Evolutionary conservation across 305 asterid species (phyloP).

Genomic region (Petunia hybrid): DNA sequence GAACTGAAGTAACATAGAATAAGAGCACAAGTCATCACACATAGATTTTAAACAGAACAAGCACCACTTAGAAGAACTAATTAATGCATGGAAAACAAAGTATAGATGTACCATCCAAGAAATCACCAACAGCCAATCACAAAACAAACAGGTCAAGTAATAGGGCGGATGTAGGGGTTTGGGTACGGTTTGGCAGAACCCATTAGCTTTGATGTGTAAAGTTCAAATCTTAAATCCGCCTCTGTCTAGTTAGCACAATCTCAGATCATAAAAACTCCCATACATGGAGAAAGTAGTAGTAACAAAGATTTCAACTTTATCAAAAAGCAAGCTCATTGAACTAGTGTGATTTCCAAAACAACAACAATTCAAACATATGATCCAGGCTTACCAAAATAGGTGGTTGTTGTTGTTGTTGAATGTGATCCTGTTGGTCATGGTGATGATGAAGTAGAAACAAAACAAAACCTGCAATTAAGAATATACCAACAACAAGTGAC

Average conservation of each 20-base stretch:
- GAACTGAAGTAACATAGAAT: background rate
- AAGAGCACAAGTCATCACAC: background rate
- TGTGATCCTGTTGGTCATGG: constrained; percentile 62
- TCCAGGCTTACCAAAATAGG: constrained; percentile 57
- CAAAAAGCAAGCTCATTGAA: background rate
- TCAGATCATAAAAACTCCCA: background rate
- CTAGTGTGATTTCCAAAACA: background rate
- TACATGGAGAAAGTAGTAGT: background rate
- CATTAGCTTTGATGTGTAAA: too few relatives aligned
- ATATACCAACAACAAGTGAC: constrained; percentile 64
- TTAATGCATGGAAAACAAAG: background rate
- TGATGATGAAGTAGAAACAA: constrained; percentile 77
- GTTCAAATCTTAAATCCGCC: too few relatives aligned
- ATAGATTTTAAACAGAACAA: too few relatives aligned
- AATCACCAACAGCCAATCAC: background rate
- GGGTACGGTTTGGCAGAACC: too few relatives aligned
- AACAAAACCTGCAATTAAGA: constrained; percentile 64
- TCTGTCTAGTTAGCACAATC: background rate
- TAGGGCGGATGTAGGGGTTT: too few relatives aligned
- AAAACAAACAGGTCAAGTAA: background rate
- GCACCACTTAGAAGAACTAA: too few relatives aligned
- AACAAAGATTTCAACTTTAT: background rate
- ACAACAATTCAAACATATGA: constrained; percentile 26
- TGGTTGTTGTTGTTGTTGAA: too few relatives aligned
- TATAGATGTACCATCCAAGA: constrained; percentile 16